Conservation (phyloP, 495 filamentous ascomycete species). For the Emericellopsis terricola region DNA sequence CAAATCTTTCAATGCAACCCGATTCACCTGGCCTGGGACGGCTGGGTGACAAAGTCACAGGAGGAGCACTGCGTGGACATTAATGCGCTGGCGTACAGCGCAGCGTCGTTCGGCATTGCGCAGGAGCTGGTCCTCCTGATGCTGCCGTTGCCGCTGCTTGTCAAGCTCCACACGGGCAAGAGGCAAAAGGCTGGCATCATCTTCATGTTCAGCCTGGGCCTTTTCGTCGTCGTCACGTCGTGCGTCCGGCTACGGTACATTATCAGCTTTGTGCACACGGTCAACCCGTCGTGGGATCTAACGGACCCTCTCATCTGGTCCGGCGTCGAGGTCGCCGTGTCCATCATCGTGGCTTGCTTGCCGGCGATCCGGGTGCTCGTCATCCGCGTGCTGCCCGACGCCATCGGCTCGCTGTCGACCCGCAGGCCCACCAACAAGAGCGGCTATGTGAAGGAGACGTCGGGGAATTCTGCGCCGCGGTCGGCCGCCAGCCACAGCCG, state of each 20-base stretch:
- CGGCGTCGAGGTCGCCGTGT: constrained; percentile 18
- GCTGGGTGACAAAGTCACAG: constrained; percentile 11
- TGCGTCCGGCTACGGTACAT: constrained; percentile 17
- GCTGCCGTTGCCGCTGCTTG: constrained; percentile 19
- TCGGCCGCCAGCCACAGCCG: neutral
- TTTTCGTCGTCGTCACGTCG: constrained; percentile 21
- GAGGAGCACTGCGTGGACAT: constrained; percentile 16
- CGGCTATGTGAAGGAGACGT: neutral
- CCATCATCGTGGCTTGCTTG: constrained; percentile 18
- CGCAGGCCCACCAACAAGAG: neutral
- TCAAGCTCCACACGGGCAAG: constrained; percentile 12
- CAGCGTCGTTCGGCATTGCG: constrained; percentile 17
- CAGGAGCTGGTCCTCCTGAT: constrained; percentile 22
- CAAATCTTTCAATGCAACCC: constrained; percentile 25
- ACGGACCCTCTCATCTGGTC: constrained; percentile 19
- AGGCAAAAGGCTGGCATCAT: constrained; percentile 18
- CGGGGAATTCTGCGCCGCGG: neutral
- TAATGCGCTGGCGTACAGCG: constrained; percentile 13
- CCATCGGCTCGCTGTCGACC: constrained; percentile 7
- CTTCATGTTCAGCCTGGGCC: constrained; percentile 26
- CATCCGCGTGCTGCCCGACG: constrained; percentile 7
- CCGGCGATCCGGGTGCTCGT: constrained; percentile 19
- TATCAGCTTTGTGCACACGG: constrained; percentile 13
- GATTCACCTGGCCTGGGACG: constrained; percentile 17
- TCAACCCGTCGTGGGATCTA: constrained; percentile 23